A percentile compares a stretch with the other conserved stretches of the same genome.
phyloP scores from a whole-genome alignment of 306 rosid species.

The Biancaea sappan region DNA sequence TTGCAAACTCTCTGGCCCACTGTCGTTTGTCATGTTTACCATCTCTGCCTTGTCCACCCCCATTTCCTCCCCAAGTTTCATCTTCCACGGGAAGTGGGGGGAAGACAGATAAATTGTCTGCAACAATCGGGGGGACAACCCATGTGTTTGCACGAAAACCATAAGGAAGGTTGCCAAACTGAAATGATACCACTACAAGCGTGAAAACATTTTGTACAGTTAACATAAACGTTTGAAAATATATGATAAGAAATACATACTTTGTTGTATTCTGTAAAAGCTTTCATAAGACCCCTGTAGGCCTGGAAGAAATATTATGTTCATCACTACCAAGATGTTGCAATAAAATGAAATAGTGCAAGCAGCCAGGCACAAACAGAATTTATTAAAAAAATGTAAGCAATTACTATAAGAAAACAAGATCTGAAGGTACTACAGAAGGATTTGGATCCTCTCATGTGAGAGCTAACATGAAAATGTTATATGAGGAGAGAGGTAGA shows the following conservation, averaged over 20 bases:
- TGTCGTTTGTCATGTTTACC: slow-evolving; percentile 66
- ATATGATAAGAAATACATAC: slow-evolving; percentile 46
- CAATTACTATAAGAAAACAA: neutral
- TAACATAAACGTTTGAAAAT: slow-evolving; percentile 10
- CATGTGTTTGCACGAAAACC: slow-evolving; percentile 97
- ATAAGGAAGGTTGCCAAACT: slow-evolving; percentile 98
- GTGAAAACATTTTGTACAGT: slow-evolving; percentile 24
- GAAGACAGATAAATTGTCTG: slow-evolving; percentile 70
- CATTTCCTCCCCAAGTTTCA: slow-evolving; percentile 91
- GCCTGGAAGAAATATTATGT: slow-evolving; percentile 62
- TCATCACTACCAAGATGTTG: neutral
- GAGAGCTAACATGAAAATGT: no score
- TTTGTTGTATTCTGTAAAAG: slow-evolving; percentile 87
- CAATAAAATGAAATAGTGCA: neutral
- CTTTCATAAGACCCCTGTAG: slow-evolving; percentile 82
- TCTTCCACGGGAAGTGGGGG: slow-evolving; percentile 85
- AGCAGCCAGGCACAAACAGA: neutral
- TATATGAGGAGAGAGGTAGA: no score
- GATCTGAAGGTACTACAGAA: neutral
- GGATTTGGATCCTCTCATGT: no score
- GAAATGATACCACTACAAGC: slow-evolving; percentile 43
- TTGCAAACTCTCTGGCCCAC: slow-evolving; percentile 88
- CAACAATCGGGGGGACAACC: slow-evolving; percentile 95
- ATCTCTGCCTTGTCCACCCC: slow-evolving; percentile 94
- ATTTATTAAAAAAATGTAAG: neutral